Percentiles rank a stretch among this genome's conserved stretches.
These are phyloP conservation scores for Coffea eugenioides DNA, from an alignment of 257 asterid genomes.

Conservation along the genomic window DNA sequence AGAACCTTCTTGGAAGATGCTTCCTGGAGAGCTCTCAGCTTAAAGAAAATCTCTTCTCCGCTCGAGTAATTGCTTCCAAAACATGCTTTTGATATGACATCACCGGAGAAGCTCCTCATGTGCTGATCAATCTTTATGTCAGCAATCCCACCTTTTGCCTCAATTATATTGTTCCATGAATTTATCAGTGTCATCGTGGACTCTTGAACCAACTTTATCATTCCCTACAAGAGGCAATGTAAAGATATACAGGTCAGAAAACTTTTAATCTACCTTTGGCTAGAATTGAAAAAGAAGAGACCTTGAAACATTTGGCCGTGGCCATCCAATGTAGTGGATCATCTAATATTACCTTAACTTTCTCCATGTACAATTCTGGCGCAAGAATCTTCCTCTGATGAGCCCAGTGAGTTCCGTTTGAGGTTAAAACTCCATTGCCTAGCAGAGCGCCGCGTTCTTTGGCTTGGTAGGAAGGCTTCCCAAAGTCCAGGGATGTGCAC, in stretches of 20 bases:
- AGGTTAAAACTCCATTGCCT: conserved; percentile 41
- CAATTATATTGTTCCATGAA: conserved; percentile 6
- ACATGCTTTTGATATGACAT: conserved; percentile 43
- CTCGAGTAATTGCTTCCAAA: conserved; percentile 36
- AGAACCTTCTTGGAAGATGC: conserved; percentile 11
- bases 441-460: conserved; percentile 36
- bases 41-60: conserved; percentile 36
- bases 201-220: conserved; percentile 14
- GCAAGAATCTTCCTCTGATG: conserved; percentile 49
- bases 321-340: not conserved
- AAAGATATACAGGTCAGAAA: not conserved
- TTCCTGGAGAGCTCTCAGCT: conserved; percentile 34
- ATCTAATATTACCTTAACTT: conserved; percentile 32
- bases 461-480: conserved; percentile 44
- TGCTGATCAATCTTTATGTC: conserved; percentile 24
- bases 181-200: not conserved
- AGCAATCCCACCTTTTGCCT: conserved; percentile 18
- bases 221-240: conserved; percentile 1
- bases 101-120: conserved; percentile 30
- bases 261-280: not conserved
- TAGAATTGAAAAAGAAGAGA: not conserved
- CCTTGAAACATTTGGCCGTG: not conserved
- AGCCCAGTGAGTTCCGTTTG: conserved; percentile 39
- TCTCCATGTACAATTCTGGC: conserved; percentile 47
- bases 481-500: conserved; percentile 44